Conservation (phyloP, 345 rosid genomes). For the Toxicodendron radicans region DNA sequence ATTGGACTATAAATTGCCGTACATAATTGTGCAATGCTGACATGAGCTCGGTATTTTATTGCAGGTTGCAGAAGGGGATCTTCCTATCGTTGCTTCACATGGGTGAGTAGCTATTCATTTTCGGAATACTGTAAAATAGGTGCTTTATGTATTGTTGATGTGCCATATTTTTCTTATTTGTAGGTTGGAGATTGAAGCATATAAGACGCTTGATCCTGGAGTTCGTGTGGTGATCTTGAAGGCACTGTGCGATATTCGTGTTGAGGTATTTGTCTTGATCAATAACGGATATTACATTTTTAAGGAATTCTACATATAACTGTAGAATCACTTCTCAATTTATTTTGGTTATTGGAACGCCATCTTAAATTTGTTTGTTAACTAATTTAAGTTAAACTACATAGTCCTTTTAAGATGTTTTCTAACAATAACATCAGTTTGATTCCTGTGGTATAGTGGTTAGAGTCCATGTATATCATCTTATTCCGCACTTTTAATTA, state of each 20-base stretch:
- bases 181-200: slow-evolving; percentile 78
- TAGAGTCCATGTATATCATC: neutral
- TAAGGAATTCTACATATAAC: neutral
- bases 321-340: neutral
- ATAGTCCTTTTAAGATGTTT: neutral
- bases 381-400: neutral
- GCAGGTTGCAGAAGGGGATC: slow-evolving; percentile 98
- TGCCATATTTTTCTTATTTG: slow-evolving; percentile 20
- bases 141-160: slow-evolving; percentile 29
- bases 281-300: neutral
- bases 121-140: slow-evolving; percentile 10
- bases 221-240: slow-evolving; percentile 93
- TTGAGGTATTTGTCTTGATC: slow-evolving; percentile 63
- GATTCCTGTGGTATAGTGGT: neutral
- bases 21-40: slow-evolving; percentile 26
- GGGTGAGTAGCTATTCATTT: slow-evolving; percentile 65
- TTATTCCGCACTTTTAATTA: neutral
- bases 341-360: neutral
- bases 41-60: slow-evolving; percentile 25
- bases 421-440: neutral
- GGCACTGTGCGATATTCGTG: slow-evolving; percentile 97
- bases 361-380: slow-evolving; percentile 6
- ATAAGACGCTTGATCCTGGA: slow-evolving; percentile 89
- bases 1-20: slow-evolving; percentile 19
- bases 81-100: slow-evolving; percentile 91